Evolutionary conservation across 768 basidiomycete genomes (phyloP).

Genomic region (Mrakia gelida): DNA sequence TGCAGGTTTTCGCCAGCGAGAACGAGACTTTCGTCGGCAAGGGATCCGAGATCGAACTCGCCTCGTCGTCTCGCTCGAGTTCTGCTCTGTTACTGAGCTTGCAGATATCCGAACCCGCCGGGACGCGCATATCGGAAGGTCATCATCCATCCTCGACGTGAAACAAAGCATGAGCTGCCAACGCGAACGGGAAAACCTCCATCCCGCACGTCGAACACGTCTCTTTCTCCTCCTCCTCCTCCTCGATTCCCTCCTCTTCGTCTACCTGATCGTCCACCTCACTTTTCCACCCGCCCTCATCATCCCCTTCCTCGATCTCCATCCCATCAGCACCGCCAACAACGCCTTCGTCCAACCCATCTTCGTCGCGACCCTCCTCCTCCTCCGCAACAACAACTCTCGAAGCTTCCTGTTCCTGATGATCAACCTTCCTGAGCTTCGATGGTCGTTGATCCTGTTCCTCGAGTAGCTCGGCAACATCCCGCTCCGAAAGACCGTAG

Average conservation of each 20-base stretch:
- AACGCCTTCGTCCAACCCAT: no score
- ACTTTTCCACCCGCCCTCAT: not conserved
- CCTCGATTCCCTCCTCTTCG: not conserved
- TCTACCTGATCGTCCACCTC: not conserved
- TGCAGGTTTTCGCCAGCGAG: no score
- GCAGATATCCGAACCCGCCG: no score
- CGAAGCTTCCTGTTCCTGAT: not conserved
- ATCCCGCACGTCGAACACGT: not conserved
- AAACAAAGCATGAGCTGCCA: not conserved
- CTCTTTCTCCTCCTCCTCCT: not conserved
- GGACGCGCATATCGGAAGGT: no score
- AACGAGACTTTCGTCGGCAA: no score
- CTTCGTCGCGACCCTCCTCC: not conserved
- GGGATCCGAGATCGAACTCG: not conserved
- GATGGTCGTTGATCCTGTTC: not conserved
- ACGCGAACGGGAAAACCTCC: not conserved
- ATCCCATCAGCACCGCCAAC: no score
- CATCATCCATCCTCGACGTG: not conserved
- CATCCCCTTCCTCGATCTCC: not conserved
- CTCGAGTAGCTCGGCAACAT: not conserved
- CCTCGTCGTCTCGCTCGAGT: not conserved
- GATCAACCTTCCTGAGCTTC: not conserved
- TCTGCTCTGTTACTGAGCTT: no score
- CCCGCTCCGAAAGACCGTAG: conserved; percentile 15
- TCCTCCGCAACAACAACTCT: not conserved